Evolutionary conservation across 176 grass and related monocot genomes (phyloP).

Genomic region (Triticum urartu): DNA sequence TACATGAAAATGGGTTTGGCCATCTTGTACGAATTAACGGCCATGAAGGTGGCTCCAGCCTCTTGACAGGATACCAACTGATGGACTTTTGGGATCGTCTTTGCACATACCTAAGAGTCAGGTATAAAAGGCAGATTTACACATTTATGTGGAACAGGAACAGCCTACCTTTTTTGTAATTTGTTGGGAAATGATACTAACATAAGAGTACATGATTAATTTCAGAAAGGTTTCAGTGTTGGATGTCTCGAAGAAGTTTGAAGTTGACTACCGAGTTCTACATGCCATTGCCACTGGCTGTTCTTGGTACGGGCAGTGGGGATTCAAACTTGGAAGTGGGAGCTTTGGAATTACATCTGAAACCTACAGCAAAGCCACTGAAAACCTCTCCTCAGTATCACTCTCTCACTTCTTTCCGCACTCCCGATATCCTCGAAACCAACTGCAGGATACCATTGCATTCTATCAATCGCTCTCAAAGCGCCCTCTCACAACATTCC

Average conservation of each 20-base stretch:
- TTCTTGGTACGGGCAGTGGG: constrained; percentile 78
- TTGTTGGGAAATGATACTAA: background rate
- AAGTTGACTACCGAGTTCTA: constrained; percentile 51
- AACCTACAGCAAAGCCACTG: constrained; percentile 47
- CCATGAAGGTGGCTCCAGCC: constrained; percentile 49
- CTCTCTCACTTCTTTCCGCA: constrained; percentile 45
- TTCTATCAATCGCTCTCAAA: constrained; percentile 62
- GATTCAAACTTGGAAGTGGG: constrained; percentile 60
- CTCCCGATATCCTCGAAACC: constrained; percentile 24
- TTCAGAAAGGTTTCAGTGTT: constrained; percentile 73
- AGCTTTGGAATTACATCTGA: constrained; percentile 67
- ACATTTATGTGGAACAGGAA: background rate
- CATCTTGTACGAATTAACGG: constrained; percentile 70
- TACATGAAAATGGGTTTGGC: constrained; percentile 81
- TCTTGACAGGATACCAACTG: constrained; percentile 49
- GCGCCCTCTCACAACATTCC: constrained; percentile 30
- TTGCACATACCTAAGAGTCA: constrained; percentile 65
- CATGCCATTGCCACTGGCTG: constrained; percentile 41
- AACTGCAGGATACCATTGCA: constrained; percentile 51
- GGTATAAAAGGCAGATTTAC: constrained; percentile 32
- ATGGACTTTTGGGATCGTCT: constrained; percentile 82
- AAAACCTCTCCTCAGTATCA: constrained; percentile 41
- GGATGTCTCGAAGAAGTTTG: constrained; percentile 68
- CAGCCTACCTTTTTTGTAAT: background rate
- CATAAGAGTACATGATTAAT: background rate